phyloP scores from a whole-genome alignment of 768 basidiomycete species.

The Tulasnella sp. region DNA sequence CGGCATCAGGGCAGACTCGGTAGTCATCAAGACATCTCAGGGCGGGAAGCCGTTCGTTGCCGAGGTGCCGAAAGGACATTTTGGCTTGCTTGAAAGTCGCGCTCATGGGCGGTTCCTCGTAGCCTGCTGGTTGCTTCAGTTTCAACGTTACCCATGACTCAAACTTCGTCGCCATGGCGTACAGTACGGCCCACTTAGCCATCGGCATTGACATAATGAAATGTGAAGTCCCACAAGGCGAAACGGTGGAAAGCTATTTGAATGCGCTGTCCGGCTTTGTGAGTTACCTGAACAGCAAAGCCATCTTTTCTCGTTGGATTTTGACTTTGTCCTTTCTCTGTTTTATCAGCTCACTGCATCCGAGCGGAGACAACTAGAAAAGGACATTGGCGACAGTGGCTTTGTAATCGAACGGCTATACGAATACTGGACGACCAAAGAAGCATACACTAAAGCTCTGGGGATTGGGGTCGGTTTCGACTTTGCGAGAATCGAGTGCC shows the following conservation, averaged over 20 bases:
- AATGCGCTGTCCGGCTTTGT: constrained; percentile 65
- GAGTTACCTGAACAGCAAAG: constrained; percentile 16
- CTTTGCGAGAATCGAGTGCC: constrained; percentile 68
- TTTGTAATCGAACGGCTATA: constrained; percentile 48
- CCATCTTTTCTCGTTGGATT: not conserved
- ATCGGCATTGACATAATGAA: constrained; percentile 84
- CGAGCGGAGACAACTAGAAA: constrained; percentile 11
- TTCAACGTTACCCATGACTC: constrained; percentile 85
- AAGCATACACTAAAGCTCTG: constrained; percentile 86
- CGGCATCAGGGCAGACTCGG: constrained; percentile 46
- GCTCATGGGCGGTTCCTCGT: not conserved
- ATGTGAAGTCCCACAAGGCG: constrained; percentile 56
- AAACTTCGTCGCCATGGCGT: constrained; percentile 63
- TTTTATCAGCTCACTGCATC: not conserved
- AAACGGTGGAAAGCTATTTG: constrained; percentile 58
- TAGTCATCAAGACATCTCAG: constrained; percentile 55
- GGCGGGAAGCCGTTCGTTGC: constrained; percentile 76
- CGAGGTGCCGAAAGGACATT: not conserved
- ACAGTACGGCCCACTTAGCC: constrained; percentile 32
- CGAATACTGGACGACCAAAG: constrained; percentile 87
- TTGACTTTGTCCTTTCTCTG: not conserved
- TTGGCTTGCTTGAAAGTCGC: not conserved
- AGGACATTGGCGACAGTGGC: constrained; percentile 42
- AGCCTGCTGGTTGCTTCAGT: not conserved
- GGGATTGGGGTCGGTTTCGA: constrained; percentile 81